These are phyloP conservation scores for Metschnikowia gelsemii DNA, from an alignment of 805 yeast genomes.

Conservation along the genomic window DNA sequence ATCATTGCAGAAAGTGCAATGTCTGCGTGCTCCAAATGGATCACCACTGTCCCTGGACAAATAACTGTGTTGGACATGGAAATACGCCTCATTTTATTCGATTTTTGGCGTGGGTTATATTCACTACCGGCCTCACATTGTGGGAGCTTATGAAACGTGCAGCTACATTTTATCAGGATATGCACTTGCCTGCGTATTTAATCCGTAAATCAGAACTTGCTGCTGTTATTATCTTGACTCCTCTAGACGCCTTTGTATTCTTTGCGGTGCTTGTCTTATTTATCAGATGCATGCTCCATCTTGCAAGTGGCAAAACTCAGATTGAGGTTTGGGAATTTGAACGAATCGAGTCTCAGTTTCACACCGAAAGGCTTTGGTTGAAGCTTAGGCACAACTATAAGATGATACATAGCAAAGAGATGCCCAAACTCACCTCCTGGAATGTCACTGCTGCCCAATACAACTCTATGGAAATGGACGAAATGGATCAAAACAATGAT, in stretches of 20 bases:
- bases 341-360: conserved; percentile 65
- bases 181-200: conserved; percentile 56
- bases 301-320: conserved; percentile 73
- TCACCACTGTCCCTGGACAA: conserved; percentile 92
- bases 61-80: conserved; percentile 79
- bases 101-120: conserved; percentile 65
- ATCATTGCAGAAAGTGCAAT: conserved; percentile 81
- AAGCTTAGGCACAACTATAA: conserved; percentile 47
- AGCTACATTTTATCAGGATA: conserved; percentile 43
- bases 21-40: conserved; percentile 85
- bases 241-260: conserved; percentile 58
- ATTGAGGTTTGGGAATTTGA: conserved; percentile 93
- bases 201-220: conserved; percentile 52
- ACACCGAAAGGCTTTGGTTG: conserved; percentile 53
- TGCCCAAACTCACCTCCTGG: conserved; percentile 53
- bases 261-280: conserved; percentile 59
- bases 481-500: neutral
- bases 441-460: conserved; percentile 23
- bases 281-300: conserved; percentile 57
- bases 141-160: conserved; percentile 43
- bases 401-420: conserved; percentile 36
- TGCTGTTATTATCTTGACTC: conserved; percentile 53
- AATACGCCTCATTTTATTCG: conserved; percentile 81
- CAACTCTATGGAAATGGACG: conserved; percentile 1
- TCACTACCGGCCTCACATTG: conserved; percentile 49